phyloP scores from a whole-genome alignment of 176 grass and related monocot species.

The Musa acuminata region DNA sequence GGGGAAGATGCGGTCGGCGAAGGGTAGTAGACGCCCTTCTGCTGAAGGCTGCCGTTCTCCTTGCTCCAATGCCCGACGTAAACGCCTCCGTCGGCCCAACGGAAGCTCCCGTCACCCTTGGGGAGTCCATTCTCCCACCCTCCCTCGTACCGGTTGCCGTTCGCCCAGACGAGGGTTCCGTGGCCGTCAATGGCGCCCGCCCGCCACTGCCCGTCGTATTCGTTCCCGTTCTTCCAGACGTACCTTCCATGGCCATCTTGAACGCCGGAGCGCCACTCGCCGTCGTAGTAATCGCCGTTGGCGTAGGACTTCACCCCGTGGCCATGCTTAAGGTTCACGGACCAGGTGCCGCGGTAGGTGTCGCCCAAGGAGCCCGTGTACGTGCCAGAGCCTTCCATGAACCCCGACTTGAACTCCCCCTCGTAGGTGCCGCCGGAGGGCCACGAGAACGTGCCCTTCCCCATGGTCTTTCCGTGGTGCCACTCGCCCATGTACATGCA shows the following conservation, averaged over 20 bases:
- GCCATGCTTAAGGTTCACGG: slow-evolving; percentile 94
- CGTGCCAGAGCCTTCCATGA: slow-evolving; percentile 83
- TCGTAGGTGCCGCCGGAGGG: slow-evolving; percentile 86
- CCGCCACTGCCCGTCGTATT: slow-evolving; percentile 74
- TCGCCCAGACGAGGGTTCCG: slow-evolving; percentile 62
- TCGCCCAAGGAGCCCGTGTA: slow-evolving; percentile 79
- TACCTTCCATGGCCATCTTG: slow-evolving; percentile 70
- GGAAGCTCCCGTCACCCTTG: slow-evolving; percentile 72
- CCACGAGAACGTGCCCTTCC: slow-evolving; percentile 87
- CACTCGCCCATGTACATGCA: slow-evolving; percentile 98
- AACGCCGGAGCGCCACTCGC: slow-evolving; percentile 67
- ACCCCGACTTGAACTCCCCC: slow-evolving; percentile 79
- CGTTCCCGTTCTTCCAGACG: slow-evolving; percentile 80
- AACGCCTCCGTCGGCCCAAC: slow-evolving; percentile 68
- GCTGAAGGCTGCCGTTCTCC: slow-evolving; percentile 35
- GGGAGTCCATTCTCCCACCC: slow-evolving; percentile 67
- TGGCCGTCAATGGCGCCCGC: slow-evolving; percentile 58
- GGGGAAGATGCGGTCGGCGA: slow-evolving; percentile 35
- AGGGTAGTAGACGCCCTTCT: slow-evolving; percentile 72
- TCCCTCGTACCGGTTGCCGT: slow-evolving; percentile 66
- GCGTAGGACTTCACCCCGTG: slow-evolving; percentile 63
- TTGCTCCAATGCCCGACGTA: slow-evolving; percentile 56
- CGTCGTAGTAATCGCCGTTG: slow-evolving; percentile 91
- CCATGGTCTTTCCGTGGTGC: slow-evolving; percentile 58
- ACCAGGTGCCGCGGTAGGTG: slow-evolving; percentile 71